Evolutionary conservation across 1,284 basidiomycete species (phyloP), one percentile per base, ranked within the genome.

Genomic region (Rhodotorula sp.): DNA sequence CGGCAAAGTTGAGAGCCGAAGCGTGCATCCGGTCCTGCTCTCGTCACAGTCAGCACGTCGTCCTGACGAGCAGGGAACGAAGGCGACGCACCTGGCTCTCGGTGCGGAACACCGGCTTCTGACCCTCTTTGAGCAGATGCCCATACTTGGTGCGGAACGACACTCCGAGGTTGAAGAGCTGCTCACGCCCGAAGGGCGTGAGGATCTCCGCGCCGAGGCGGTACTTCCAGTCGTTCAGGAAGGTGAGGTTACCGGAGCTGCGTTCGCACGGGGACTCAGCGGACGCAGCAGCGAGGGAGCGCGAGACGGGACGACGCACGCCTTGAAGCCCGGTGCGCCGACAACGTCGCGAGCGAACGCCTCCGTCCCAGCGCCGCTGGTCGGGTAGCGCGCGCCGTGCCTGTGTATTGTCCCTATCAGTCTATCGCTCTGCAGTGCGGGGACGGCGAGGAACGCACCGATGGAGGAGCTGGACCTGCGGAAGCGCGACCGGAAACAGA

Each of bases 341-440:
- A 89, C 84, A 34, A 92, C 80, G 54, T 86, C 85, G 25, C 76
- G 79, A 0, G 90, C 86, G 61, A 92, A 84, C 19, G 84, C 84
- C 6, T 88, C 84, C 21, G 90, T 89, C 2, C 90, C 90, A 64
- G 88, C 89, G 73, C 78, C 80, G 0, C 74, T 67, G 2, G 90
- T 91, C 17, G 90, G 90, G 81, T 92, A 92, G 58, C 91, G 84
- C 3, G 91, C 90, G 36, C 91, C 91, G 51, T 73, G 72, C 6
- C 70, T 70, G 59, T 17, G 48, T 1, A 19, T 10, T 21, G n/a
- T n/a, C 1, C 12, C 9, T 21, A n/a, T 39, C 61, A 53, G 61
- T 41, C 50, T 39, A 37, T 37, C 48, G 22, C 12, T 32, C 10
- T 25, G 8, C 21, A 21, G 15, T 10, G 44, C 21, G 44, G 15